These are phyloP conservation scores for Trichomonas tenax DNA, from an alignment of 208 protist genomes.

Conservation along the genomic window DNA sequence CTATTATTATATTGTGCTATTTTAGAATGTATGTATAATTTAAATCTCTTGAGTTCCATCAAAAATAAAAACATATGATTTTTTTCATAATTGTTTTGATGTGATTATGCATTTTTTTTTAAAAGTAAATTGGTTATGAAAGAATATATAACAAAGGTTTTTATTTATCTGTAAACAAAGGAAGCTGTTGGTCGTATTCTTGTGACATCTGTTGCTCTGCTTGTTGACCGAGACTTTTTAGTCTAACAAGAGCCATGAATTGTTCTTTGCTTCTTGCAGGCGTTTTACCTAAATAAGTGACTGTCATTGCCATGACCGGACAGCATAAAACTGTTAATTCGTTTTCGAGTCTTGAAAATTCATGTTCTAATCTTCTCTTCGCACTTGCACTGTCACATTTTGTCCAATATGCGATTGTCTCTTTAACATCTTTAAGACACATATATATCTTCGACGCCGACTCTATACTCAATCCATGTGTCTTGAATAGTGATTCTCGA, in stretches of 20 bases:
- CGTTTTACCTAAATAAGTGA: neutral
- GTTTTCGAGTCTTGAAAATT: neutral
- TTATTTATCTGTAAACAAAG: too few relatives aligned
- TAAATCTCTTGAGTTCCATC: too few relatives aligned
- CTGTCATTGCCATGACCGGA: neutral
- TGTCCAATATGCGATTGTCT: neutral
- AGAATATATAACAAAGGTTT: too few relatives aligned
- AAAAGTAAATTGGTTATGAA: too few relatives aligned
- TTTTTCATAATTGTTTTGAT: too few relatives aligned
- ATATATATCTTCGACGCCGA: neutral
- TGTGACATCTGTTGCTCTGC: neutral
- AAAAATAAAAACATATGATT: too few relatives aligned
- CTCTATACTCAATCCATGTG: neutral
- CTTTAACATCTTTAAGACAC: neutral
- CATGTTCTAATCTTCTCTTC: neutral
- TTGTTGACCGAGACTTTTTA: neutral
- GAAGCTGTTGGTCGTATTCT: neutral
- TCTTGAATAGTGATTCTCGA: neutral
- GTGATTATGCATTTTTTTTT: too few relatives aligned
- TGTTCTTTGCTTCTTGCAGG: neutral
- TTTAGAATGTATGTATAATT: too few relatives aligned
- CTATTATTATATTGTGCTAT: too few relatives aligned
- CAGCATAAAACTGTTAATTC: conserved; percentile 15
- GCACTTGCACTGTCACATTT: neutral
- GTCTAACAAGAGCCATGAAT: neutral